Evolutionary conservation across 805 yeast species (phyloP).

Genomic region (Candida ortonii): DNA sequence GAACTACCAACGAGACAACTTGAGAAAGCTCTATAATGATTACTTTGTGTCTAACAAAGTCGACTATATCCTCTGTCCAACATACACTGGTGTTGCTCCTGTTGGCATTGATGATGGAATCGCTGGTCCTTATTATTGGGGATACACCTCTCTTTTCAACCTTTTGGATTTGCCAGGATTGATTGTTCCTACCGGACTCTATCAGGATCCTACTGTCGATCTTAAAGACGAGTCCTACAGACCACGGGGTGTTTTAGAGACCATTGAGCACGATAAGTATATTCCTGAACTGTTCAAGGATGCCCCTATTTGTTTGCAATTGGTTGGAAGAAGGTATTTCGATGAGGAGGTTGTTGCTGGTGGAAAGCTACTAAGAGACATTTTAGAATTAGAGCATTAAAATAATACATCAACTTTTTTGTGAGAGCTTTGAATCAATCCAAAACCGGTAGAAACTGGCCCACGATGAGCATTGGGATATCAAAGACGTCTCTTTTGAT

Average conservation of each 20-base stretch:
- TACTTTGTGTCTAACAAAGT: constrained; percentile 52
- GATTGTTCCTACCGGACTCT: constrained; percentile 58
- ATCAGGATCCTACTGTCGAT: constrained; percentile 52
- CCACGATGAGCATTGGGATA: constrained; percentile 79
- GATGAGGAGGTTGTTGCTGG: constrained; percentile 53
- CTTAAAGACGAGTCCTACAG: constrained; percentile 39
- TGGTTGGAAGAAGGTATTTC: constrained; percentile 50
- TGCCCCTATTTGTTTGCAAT: constrained; percentile 56
- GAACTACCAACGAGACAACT: constrained; percentile 52
- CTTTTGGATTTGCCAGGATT: constrained; percentile 68
- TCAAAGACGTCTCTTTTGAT: constrained; percentile 81
- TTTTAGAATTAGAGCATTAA: constrained; percentile 20
- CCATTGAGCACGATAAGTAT: constrained; percentile 46
- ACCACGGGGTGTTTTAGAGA: constrained; percentile 46
- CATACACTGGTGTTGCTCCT: constrained; percentile 71
- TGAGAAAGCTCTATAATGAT: constrained; percentile 56
- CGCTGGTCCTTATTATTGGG: constrained; percentile 64
- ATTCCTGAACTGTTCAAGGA: constrained; percentile 45
- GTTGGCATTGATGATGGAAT: constrained; percentile 46
- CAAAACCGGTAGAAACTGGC: constrained; percentile 72
- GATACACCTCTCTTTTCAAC: constrained; percentile 75
- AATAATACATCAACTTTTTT: not conserved
- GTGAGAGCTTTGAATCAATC: constrained; percentile 15
- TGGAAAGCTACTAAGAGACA: constrained; percentile 31
- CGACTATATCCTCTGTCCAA: constrained; percentile 67